Base-by-base conservation (phyloP, 495 filamentous ascomycete genomes). In the Talaromyces thailandensis region DNA sequence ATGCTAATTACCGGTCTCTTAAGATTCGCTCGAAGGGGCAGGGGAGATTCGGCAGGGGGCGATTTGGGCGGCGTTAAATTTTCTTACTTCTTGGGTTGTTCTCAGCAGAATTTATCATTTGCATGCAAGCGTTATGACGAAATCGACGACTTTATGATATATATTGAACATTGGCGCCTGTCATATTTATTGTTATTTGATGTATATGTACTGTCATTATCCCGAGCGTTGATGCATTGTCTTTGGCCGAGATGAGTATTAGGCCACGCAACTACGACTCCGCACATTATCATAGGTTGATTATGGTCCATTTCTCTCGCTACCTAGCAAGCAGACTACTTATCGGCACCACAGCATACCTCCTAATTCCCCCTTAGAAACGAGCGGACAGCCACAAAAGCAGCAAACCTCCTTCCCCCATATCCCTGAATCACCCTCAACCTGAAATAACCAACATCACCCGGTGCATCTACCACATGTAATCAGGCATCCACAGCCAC, bases 1-100 rank as follows among this genome's bases (percentile, higher is more conserved):
- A 93, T 62, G 56, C 65, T 12, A 67, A 58, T 60, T 67, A 64
- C 16, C 64, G 53, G 26, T 64, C 65, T 5, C 61, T 67, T 2
- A 64, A 64, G n/a, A 60, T 64, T 14, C 60, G 62, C 0, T 57
- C 50, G 6, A 63, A 25, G 8, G 64, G 31, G 48, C 64, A 28
- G 31, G 25, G 28, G 43, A 24, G 56, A 48, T 62, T 63, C 25
- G 45, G 40, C 23, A 25, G 6, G 40, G 60, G 56, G 26, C 53
- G 50, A 51, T 59, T 59, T 56, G 56, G 61, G 25, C 61, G 40
- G 61, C 64, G 32, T 32, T 65, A 12, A 25, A n/a, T n/a, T 18
- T 23, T 45, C 9, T 6, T 45, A 45, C 11, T 37, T 45, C 40
- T 45, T 45, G 14, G 40, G 14, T 45, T 7, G 40, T 3, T 45